phyloP scores from a whole-genome alignment of 306 rosid genomes.

The Medicago arabica region DNA sequence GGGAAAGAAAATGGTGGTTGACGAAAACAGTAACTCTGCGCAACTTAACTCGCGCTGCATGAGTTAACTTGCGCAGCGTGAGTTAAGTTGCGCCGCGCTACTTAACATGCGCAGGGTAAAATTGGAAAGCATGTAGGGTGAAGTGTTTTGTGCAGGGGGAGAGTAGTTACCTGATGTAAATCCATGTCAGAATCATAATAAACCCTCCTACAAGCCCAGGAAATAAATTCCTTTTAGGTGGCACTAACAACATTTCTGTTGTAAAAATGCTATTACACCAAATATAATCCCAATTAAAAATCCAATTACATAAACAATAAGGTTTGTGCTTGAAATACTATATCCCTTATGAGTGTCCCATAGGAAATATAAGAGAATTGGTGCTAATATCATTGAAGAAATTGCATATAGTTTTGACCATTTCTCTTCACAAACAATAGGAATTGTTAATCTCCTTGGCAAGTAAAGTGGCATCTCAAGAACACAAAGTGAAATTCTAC shows the following conservation, averaged over 20 bases:
- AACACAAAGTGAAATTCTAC: slow-evolving; percentile 15
- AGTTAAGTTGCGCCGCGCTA: no score
- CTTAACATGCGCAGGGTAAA: no score
- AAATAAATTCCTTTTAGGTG: slow-evolving; percentile 48
- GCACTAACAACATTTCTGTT: slow-evolving; percentile 32
- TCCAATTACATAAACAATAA: slow-evolving; percentile 43
- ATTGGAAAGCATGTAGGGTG: no score
- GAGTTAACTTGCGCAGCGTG: no score
- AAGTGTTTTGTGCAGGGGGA: no score
- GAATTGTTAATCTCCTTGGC: slow-evolving; percentile 50
- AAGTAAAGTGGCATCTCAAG: slow-evolving; percentile 50
- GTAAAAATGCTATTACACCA: slow-evolving; percentile 44
- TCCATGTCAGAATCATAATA: slow-evolving; percentile 56
- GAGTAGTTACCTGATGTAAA: no score
- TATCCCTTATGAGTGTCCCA: slow-evolving; percentile 34
- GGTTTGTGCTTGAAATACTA: slow-evolving; percentile 10
- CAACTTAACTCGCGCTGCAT: no score
- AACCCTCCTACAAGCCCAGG: slow-evolving; percentile 57
- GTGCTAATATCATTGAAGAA: slow-evolving; percentile 45
- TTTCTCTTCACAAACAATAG: slow-evolving; percentile 44
- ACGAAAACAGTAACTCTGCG: no score
- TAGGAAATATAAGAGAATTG: slow-evolving; percentile 42
- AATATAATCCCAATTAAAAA: slow-evolving; percentile 37
- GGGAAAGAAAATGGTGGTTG: no score
- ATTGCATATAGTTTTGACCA: slow-evolving; percentile 55